phyloP scores from a whole-genome alignment of 2,329 filamentous ascomycete genomes.

The Triangularia setosa region DNA sequence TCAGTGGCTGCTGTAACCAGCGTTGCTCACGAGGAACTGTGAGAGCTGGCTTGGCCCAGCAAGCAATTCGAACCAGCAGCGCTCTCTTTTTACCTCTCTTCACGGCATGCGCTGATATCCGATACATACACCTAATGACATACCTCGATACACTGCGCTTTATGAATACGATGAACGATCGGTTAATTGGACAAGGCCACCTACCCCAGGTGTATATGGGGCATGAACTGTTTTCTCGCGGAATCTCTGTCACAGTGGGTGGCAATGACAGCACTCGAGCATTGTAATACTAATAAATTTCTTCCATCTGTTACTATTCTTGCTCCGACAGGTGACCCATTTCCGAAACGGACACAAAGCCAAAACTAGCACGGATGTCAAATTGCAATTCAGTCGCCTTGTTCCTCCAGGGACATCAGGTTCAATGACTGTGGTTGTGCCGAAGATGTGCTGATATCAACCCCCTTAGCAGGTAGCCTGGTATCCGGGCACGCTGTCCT shows the following conservation, averaged over 20 bases:
- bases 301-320: background rate
- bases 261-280: background rate
- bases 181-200: background rate
- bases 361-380: slow-evolving; percentile 88
- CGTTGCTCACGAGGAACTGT: slow-evolving; percentile 32
- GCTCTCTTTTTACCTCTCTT: background rate
- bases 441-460: slow-evolving; percentile 97
- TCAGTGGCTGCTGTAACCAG: slow-evolving; percentile 9
- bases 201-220: background rate
- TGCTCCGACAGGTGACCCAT: background rate
- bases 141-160: slow-evolving; percentile 8
- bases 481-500: slow-evolving; percentile 34
- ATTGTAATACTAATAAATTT: background rate
- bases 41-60: slow-evolving; percentile 14
- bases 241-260: background rate
- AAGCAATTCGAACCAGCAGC: background rate
- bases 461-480: slow-evolving; percentile 36
- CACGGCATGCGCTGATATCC: slow-evolving; percentile 1
- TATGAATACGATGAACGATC: slow-evolving; percentile 15
- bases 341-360: background rate
- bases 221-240: background rate
- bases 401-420: slow-evolving; percentile 29
- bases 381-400: slow-evolving; percentile 89
- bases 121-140: slow-evolving; percentile 19
- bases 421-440: slow-evolving; percentile 87